Evolutionary conservation across 1,139 yeast species (phyloP).

Genomic region (Eremothecium coryli): DNA sequence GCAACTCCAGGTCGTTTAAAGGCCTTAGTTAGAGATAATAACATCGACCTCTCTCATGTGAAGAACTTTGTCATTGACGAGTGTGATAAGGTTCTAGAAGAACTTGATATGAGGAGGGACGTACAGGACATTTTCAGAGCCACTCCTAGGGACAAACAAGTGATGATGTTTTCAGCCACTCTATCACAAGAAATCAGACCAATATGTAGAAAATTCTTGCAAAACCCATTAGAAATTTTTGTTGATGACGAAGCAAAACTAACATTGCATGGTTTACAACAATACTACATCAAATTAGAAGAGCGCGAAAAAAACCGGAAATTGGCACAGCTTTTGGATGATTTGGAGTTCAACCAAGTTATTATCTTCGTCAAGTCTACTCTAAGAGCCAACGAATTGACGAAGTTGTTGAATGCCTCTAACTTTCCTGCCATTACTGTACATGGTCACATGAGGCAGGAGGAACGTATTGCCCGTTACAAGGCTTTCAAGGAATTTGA

Average conservation of each 20-base stretch:
- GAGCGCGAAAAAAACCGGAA: conserved; percentile 93
- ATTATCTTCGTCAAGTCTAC: conserved; percentile 93
- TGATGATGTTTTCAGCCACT: conserved; percentile 98
- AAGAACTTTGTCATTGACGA: conserved; percentile 95
- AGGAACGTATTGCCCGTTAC: conserved; percentile 95
- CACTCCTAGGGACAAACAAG: conserved; percentile 98
- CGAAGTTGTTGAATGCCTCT: conserved; percentile 81
- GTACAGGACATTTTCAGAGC: conserved; percentile 97
- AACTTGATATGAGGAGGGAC: conserved; percentile 92
- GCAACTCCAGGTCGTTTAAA: conserved; percentile 98
- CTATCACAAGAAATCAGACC: conserved; percentile 92
- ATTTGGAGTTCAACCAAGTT: conserved; percentile 95
- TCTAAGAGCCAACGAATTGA: conserved; percentile 84
- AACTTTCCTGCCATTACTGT: conserved; percentile 97
- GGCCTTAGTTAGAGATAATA: conserved; percentile 87
- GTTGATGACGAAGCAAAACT: conserved; percentile 97
- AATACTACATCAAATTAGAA: conserved; percentile 79
- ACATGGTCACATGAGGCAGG: conserved; percentile 93
- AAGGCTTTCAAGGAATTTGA: conserved; percentile 95
- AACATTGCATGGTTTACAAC: conserved; percentile 96
- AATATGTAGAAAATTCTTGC: conserved; percentile 95
- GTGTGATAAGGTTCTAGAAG: conserved; percentile 95
- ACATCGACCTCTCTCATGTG: conserved; percentile 76
- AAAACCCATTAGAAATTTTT: conserved; percentile 92
- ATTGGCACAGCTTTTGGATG: conserved; percentile 85